phyloP scores from a whole-genome alignment of 2,329 filamentous ascomycete species.

The Pseudopithomyces chartarum region DNA sequence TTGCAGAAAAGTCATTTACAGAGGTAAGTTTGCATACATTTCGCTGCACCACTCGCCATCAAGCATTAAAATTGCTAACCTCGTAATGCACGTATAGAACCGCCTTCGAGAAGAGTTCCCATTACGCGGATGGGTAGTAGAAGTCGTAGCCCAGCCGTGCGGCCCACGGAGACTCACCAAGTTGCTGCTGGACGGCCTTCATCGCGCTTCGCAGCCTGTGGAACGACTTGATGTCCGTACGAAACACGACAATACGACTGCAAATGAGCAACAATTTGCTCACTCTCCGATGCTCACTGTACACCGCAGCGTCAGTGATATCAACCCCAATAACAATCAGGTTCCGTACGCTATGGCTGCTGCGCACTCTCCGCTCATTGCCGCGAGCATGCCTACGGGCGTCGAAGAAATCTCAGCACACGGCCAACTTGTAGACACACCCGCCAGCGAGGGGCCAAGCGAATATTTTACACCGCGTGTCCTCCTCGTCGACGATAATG shows the following conservation, averaged over 20 bases:
- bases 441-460: not conserved
- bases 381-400: conserved; percentile 8
- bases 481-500: conserved; percentile 42
- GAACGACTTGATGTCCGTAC: conserved; percentile 21
- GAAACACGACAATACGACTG: conserved; percentile 17
- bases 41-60: too few species aligned
- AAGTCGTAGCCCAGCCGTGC: conserved; percentile 35
- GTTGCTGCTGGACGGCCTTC: conserved; percentile 28
- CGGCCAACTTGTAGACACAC: not conserved
- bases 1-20: conserved; percentile 29
- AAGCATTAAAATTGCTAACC: not conserved
- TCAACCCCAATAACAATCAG: conserved; percentile 7
- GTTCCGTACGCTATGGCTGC: not conserved
- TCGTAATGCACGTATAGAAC: not conserved
- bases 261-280: not conserved
- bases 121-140: conserved; percentile 30
- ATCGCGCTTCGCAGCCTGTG: conserved; percentile 18
- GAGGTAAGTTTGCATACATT: conserved; percentile 17
- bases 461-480: conserved; percentile 37
- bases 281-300: conserved; percentile 10
- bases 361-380: conserved; percentile 10
- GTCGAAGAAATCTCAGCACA: not conserved
- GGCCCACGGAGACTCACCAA: conserved; percentile 34
- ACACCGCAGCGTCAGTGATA: conserved; percentile 32
- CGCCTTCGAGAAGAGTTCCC: conserved; percentile 24